These are phyloP conservation scores for Athelia sp. DNA, from an alignment of 1,284 basidiomycete genomes.

Conservation along the genomic window DNA sequence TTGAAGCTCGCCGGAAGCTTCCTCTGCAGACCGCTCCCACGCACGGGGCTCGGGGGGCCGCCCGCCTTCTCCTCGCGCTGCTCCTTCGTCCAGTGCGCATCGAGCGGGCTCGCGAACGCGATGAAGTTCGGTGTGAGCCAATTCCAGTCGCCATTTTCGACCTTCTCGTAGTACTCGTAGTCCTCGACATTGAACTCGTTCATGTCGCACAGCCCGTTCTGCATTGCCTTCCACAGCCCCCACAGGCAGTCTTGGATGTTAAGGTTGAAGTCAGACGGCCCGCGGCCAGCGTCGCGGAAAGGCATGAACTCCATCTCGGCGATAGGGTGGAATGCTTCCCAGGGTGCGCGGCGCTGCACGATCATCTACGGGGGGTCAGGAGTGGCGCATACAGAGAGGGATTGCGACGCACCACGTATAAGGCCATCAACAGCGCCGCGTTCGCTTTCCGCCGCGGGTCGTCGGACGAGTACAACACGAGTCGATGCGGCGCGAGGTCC, in stretches of 20 bases:
- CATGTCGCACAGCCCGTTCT: constrained; percentile 86
- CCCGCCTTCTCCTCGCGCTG: constrained; percentile 49
- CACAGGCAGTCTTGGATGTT: constrained; percentile 93
- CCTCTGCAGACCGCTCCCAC: constrained; percentile 54
- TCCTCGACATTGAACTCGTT: constrained; percentile 87
- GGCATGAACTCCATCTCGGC: constrained; percentile 90
- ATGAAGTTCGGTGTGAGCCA: constrained; percentile 92
- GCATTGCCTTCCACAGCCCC: constrained; percentile 93
- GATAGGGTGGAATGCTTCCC: constrained; percentile 92
- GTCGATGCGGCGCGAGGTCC: constrained; percentile 58
- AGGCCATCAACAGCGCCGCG: constrained; percentile 85
- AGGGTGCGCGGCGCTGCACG: constrained; percentile 86
- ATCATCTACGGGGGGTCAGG: constrained; percentile 67
- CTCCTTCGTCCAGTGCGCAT: constrained; percentile 68
- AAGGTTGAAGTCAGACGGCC: constrained; percentile 89
- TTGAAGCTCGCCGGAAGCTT: constrained; percentile 75
- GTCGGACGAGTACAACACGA: constrained; percentile 88
- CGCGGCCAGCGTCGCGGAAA: constrained; percentile 94
- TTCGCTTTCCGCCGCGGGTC: constrained; percentile 90
- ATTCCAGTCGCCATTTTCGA: constrained; percentile 98
- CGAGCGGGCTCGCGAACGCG: constrained; percentile 94
- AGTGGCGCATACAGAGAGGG: constrained; percentile 8
- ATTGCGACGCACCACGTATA: constrained; percentile 71
- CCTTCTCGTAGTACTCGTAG: constrained; percentile 92
- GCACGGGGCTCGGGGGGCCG: constrained; percentile 28